Percentiles rank a stretch among this genome's conserved stretches.
These are phyloP conservation scores for Salvia miltiorrhiza DNA, from an alignment of 257 asterid genomes.

Conservation along the genomic window DNA sequence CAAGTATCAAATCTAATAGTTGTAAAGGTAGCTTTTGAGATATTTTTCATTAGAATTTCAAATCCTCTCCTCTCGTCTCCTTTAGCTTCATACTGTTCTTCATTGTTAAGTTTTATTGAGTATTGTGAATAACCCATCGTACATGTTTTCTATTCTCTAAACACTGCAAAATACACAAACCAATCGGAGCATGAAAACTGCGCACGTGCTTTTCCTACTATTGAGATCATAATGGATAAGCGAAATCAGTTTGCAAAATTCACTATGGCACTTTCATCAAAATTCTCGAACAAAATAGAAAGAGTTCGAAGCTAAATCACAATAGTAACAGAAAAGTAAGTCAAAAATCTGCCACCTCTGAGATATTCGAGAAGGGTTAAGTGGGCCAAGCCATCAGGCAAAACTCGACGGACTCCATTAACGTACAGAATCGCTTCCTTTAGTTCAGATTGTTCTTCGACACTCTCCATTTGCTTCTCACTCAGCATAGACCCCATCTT, in stretches of 20 bases:
- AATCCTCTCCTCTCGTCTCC: too few species aligned
- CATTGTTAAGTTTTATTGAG: too few species aligned
- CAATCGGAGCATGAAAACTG: background rate
- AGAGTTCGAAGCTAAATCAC: background rate
- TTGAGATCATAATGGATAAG: background rate
- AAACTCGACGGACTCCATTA: slow-evolving; percentile 81
- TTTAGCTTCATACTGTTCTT: too few species aligned
- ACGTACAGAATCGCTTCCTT: slow-evolving; percentile 71
- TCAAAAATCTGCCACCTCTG: slow-evolving; percentile 45
- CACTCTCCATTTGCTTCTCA: slow-evolving; percentile 32
- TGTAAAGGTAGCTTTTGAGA: too few species aligned
- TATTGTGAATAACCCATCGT: too few species aligned
- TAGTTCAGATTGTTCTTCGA: slow-evolving; percentile 27
- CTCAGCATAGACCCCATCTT: slow-evolving; percentile 66
- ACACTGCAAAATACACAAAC: background rate
- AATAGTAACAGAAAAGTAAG: background rate
- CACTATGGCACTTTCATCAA: background rate
- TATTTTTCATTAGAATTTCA: too few species aligned
- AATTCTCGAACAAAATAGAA: background rate
- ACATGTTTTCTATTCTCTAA: background rate
- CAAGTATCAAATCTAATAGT: too few species aligned
- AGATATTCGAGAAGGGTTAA: slow-evolving; percentile 91
- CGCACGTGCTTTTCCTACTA: background rate
- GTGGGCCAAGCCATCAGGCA: slow-evolving; percentile 91
- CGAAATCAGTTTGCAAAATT: background rate